Evolutionary conservation across 2,329 filamentous ascomycete species (phyloP).

Genomic region (Ophiosphaerella herpotricha): DNA sequence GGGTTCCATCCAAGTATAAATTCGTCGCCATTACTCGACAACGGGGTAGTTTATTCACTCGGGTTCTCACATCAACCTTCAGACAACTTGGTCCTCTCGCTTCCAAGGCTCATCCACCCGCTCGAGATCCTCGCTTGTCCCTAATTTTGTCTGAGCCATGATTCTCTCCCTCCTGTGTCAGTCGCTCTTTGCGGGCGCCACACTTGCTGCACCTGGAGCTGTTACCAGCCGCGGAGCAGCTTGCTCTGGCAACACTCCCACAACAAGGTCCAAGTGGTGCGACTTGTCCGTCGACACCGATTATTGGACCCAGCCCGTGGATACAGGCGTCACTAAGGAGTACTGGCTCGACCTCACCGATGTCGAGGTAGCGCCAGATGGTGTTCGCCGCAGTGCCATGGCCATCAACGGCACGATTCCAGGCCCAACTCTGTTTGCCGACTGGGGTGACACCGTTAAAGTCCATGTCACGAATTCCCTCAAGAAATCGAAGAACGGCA

Average conservation of each 20-base stretch:
- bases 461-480: constrained; percentile 44
- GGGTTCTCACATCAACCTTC: too few species aligned
- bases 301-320: constrained; percentile 56
- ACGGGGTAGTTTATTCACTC: too few species aligned
- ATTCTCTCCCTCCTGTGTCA: constrained; percentile 1
- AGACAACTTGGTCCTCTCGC: too few species aligned
- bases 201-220: too few species aligned
- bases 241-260: constrained; percentile 39
- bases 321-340: constrained; percentile 60
- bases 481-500: constrained; percentile 33
- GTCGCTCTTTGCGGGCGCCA: not conserved
- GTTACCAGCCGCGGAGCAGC: constrained; percentile 5
- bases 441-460: constrained; percentile 47
- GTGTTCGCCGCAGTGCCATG: constrained; percentile 50
- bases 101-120: too few species aligned
- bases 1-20: too few species aligned
- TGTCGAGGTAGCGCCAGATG: constrained; percentile 57
- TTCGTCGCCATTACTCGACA: too few species aligned
- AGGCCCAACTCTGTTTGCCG: constrained; percentile 50
- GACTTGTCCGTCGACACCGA: constrained; percentile 57
- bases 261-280: constrained; percentile 48
- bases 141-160: too few species aligned
- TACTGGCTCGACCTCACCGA: constrained; percentile 53
- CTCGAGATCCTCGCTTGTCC: too few species aligned
- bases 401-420: constrained; percentile 51